These are phyloP conservation scores for Ramularia collo-cygni DNA, from an alignment of 2,329 filamentous ascomycete genomes.

Conservation along the genomic window DNA sequence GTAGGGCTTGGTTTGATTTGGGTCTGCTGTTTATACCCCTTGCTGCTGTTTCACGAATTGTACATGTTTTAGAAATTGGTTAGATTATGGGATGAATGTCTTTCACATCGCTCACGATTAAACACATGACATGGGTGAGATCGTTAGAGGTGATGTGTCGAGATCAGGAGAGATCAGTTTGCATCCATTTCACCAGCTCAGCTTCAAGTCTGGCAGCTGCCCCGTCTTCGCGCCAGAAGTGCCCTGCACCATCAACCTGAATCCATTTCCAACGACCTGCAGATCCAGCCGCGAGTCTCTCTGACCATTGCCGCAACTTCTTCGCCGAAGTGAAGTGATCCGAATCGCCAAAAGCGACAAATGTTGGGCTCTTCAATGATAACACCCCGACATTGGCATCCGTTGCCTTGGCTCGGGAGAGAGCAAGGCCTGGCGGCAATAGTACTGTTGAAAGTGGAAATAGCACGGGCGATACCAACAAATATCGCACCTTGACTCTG, in stretches of 20 bases:
- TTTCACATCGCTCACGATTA: too few species aligned
- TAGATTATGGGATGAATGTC: too few species aligned
- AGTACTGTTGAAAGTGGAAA: slow-evolving; percentile 36
- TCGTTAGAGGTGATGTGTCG: too few species aligned
- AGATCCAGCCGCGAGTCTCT: slow-evolving; percentile 39
- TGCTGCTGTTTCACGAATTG: too few species aligned
- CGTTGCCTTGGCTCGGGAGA: slow-evolving; percentile 20
- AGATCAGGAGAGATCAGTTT: too few species aligned
- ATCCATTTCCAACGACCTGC: slow-evolving; percentile 33
- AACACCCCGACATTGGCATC: slow-evolving; percentile 40
- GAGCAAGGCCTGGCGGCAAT: slow-evolving; percentile 22
- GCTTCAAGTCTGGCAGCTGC: neutral
- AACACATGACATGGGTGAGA: too few species aligned
- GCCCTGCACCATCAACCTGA: slow-evolving; percentile 44
- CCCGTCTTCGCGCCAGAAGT: slow-evolving; percentile 43
- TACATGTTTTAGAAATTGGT: too few species aligned
- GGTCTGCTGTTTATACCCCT: too few species aligned
- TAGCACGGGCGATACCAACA: slow-evolving; percentile 43
- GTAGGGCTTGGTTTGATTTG: too few species aligned
- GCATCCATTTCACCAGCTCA: too few species aligned
- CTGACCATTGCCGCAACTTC: slow-evolving; percentile 61
- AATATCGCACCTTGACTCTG: slow-evolving; percentile 30
- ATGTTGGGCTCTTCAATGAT: slow-evolving; percentile 47
- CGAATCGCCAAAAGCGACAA: slow-evolving; percentile 67
- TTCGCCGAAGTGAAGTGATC: slow-evolving; percentile 65